Conservation (phyloP, 2,329 filamentous ascomycete species). For the Botrytis pseudocinerea region DNA sequence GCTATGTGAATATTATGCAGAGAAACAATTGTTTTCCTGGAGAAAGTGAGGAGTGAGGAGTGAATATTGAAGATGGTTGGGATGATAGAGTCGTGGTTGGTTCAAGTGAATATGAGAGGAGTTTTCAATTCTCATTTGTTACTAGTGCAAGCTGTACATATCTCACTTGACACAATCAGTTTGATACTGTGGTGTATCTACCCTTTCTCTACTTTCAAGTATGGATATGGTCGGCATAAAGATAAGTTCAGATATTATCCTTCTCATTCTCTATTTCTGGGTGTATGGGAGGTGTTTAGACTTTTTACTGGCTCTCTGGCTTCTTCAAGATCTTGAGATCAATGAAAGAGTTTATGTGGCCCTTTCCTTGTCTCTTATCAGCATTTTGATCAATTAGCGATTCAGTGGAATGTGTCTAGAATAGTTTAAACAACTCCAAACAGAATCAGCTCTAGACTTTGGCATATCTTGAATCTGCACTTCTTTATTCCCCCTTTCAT, state of each 20-base stretch:
- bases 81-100: not conserved
- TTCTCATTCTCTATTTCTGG: not conserved
- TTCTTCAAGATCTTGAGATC: not conserved
- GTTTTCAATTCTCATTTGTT: not conserved
- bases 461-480: no score
- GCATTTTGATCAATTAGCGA: accelerated
- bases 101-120: not conserved
- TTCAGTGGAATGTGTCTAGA: no score
- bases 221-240: not conserved
- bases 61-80: not conserved
- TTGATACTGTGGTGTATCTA: not conserved
- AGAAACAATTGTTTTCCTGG: not conserved
- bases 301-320: not conserved
- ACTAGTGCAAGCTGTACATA: no score
- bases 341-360: not conserved
- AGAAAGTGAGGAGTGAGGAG: not conserved
- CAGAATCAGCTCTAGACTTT: not conserved
- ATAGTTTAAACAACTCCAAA: not conserved
- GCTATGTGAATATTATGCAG: not conserved
- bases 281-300: no score
- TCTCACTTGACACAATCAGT: not conserved
- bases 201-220: not conserved
- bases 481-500: not conserved
- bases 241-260: not conserved
- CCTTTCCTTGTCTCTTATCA: not conserved